A percentile compares a stretch with the other conserved stretches of the same genome.
These are phyloP conservation scores for Triticum turgidum DNA, from an alignment of 176 grass and related monocot species.

Conservation along the genomic window DNA sequence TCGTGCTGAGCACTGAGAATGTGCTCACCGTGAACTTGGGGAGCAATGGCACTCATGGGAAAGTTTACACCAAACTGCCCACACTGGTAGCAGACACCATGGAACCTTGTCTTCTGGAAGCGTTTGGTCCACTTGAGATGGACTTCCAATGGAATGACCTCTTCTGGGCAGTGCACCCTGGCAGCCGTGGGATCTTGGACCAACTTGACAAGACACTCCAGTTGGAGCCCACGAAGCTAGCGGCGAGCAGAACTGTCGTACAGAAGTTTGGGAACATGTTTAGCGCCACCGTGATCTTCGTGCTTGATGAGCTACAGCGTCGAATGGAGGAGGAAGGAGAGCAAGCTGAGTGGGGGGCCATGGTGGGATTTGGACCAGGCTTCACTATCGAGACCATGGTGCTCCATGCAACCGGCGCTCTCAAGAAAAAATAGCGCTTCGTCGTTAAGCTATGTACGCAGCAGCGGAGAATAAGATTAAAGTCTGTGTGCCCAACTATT, in stretches of 20 bases:
- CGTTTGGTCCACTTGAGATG: not conserved
- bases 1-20: not conserved
- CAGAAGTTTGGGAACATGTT: not conserved
- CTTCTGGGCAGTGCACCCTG: not conserved
- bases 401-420: not conserved
- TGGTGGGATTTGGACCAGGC: not conserved
- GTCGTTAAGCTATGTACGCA: not conserved
- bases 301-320: not conserved
- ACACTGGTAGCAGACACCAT: not conserved
- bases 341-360: not conserved
- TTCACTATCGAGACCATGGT: not conserved
- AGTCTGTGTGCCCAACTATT: not conserved
- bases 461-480: not conserved
- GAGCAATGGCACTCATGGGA: not conserved
- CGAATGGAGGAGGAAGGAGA: not conserved
- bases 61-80: not conserved
- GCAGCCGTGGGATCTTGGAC: not conserved
- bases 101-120: not conserved
- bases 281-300: not conserved
- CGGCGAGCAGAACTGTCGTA: not conserved
- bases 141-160: not conserved
- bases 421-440: not conserved
- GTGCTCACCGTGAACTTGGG: not conserved
- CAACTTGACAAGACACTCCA: not conserved
- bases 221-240: not conserved